phyloP scores from a whole-genome alignment of 768 basidiomycete species.

The Arthromyces matolae region DNA sequence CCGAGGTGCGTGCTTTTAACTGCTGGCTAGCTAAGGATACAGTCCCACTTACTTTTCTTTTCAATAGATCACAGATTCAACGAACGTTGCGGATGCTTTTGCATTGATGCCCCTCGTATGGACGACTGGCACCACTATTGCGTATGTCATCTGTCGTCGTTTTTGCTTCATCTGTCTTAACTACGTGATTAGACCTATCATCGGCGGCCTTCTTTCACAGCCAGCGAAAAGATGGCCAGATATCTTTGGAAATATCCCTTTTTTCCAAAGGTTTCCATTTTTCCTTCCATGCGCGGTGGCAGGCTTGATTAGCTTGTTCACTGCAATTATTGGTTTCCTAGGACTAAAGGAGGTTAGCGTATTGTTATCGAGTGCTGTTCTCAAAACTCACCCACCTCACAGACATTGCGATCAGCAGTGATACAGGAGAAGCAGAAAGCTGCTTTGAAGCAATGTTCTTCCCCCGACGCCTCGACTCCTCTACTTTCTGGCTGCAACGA shows the following conservation, averaged over 20 bases:
- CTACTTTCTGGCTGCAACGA: conserved; percentile 8
- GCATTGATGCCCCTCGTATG: conserved; percentile 26
- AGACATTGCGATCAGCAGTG: conserved; percentile 32
- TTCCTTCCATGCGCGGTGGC: conserved; percentile 28
- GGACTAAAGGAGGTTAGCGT: conserved; percentile 30
- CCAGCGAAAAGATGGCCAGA: conserved; percentile 30
- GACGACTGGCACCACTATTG: conserved; percentile 23
- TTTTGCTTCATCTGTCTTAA: background rate
- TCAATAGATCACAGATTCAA: conserved; percentile 24
- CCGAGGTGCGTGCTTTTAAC: conserved; percentile 11
- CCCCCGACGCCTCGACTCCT: conserved; percentile 16
- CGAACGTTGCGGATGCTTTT: conserved; percentile 26
- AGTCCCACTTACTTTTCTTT: background rate
- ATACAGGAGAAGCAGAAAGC: conserved; percentile 8
- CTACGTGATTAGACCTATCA: background rate
- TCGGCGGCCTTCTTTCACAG: conserved; percentile 30
- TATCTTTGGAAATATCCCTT: conserved; percentile 21
- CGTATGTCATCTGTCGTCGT: conserved; percentile 13
- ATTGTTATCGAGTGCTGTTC: background rate
- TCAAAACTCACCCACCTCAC: no score
- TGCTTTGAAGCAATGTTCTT: background rate
- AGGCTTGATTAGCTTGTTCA: conserved; percentile 16
- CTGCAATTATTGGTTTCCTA: conserved; percentile 18
- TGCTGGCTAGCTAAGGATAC: background rate
- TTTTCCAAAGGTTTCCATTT: conserved; percentile 32